Base-by-base conservation (phyloP, 192 early-diverging fungal species). In the Backusella parvicylindrica region DNA sequence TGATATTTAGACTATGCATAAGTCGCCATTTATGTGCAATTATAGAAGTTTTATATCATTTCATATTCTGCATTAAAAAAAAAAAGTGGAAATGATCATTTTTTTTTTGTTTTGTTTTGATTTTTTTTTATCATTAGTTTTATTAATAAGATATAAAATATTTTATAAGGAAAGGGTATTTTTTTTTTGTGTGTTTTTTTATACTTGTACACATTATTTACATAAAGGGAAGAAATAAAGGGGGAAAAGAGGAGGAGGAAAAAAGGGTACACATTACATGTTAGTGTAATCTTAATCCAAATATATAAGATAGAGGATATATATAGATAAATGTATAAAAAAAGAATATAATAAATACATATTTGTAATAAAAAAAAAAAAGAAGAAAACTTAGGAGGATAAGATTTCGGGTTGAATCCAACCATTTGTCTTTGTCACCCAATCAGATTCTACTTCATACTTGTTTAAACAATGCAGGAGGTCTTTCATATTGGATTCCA, bases 401-500 rank as follows among this genome's bases (percentile, higher is more conserved):
- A 68, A 2, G 12, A 68, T 38, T 68, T 68, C 66, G 7, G 66
- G 66, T 33, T 68, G 66, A n/a, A 68, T 68, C 72, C 72, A 74
- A 41, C 72, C 72, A 36, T 74, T 74, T 23, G 72, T 60, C n/a
- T 64, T 30, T 26, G 64, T 68, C 21, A 75, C 64, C 37, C 41
- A 40, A 26, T 75, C 40, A 18, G 73, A 64, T 32, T 75, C 73
- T 15, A 66, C 31, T 31, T 75, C 73, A 53, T 75, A 75, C 28
- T 75, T 64, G 32, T 66, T 75, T 15, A 75, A 38, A 31, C 40
- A 66, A 30, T 66, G 23, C 18, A 64, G 37, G n/a, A 75, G 60
- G 30, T 38, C 40, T 7, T 32, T 36, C 7, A 64, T 75, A 38
- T 49, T 68, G 28, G 23, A 66, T n/a, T 30, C 43, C 36, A 49